Percentiles rank a stretch among this genome's conserved stretches.
phyloP scores from a whole-genome alignment of 2,329 filamentous ascomycete genomes.

The Cordyceps farinosa region DNA sequence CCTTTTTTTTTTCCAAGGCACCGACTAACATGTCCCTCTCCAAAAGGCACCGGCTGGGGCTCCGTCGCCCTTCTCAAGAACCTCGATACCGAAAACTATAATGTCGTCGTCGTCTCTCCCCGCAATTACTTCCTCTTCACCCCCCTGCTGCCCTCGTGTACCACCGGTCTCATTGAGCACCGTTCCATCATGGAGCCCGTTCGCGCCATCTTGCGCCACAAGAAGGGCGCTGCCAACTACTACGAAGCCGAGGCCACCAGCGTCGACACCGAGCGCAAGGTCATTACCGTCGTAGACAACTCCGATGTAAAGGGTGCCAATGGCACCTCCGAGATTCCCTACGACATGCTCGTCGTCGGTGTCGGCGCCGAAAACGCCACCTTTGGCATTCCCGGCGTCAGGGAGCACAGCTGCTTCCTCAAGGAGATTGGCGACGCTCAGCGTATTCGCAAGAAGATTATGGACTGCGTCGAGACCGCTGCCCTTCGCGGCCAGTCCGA shows the following conservation, averaged over 20 bases:
- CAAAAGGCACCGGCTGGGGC: slow-evolving; percentile 85
- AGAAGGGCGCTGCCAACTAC: slow-evolving; percentile 89
- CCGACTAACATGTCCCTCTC: slow-evolving; percentile 19
- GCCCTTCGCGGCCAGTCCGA: slow-evolving; percentile 93
- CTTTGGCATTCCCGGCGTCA: slow-evolving; percentile 94
- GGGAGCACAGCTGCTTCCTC: slow-evolving; percentile 93
- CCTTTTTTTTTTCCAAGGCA: too few species aligned
- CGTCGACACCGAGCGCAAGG: slow-evolving; percentile 86
- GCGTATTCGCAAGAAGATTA: slow-evolving; percentile 95
- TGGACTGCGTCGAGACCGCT: slow-evolving; percentile 98
- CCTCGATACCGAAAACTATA: slow-evolving; percentile 98
- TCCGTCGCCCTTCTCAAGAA: slow-evolving; percentile 97
- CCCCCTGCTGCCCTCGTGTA: slow-evolving; percentile 93
- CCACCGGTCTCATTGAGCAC: slow-evolving; percentile 95
- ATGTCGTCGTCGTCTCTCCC: slow-evolving; percentile 94
- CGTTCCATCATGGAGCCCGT: slow-evolving; percentile 99
- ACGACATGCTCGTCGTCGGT: slow-evolving; percentile 96
- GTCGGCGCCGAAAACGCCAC: slow-evolving; percentile 98
- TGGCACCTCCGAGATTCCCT: slow-evolving; percentile 82
- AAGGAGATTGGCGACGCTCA: slow-evolving; percentile 98
- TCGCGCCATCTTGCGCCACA: slow-evolving; percentile 90
- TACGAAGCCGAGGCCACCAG: slow-evolving; percentile 97
- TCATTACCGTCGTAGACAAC: slow-evolving; percentile 85
- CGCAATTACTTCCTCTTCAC: slow-evolving; percentile 99
- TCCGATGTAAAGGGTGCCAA: slow-evolving; percentile 87